phyloP scores from a whole-genome alignment of 768 basidiomycete species.

The Boletus subcaerulescens region DNA sequence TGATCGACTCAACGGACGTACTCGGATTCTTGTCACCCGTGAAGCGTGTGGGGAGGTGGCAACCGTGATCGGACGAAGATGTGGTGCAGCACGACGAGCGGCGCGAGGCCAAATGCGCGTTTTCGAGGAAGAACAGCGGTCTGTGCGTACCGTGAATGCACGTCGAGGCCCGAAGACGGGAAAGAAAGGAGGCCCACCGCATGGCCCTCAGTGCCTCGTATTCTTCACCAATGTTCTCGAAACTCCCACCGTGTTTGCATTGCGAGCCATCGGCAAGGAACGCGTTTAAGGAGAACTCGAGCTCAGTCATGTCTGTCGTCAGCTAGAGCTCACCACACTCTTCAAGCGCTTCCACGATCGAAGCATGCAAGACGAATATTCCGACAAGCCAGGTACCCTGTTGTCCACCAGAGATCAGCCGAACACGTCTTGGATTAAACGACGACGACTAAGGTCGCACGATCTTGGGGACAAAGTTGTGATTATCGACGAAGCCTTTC shows the following conservation, averaged over 20 bases:
- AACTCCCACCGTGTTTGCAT: constrained; percentile 58
- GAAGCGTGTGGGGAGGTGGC: constrained; percentile 81
- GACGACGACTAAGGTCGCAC: constrained; percentile 63
- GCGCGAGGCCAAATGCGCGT: constrained; percentile 75
- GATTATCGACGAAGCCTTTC: constrained; percentile 58
- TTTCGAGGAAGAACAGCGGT: constrained; percentile 88
- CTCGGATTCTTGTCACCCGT: constrained; percentile 94
- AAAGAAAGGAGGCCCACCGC: constrained; percentile 50
- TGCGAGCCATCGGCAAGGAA: constrained; percentile 63
- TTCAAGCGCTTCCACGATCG: constrained; percentile 85
- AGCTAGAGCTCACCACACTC: constrained; percentile 93
- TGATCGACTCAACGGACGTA: constrained; percentile 97
- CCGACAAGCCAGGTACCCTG: constrained; percentile 49
- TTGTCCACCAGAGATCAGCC: not conserved
- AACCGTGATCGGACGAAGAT: constrained; percentile 87
- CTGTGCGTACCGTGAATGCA: constrained; percentile 38
- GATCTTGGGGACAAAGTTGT: constrained; percentile 76
- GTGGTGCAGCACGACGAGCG: constrained; percentile 87
- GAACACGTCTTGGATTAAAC: not conserved
- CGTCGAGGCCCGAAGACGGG: not conserved
- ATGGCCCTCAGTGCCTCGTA: constrained; percentile 83
- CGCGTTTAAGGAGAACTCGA: constrained; percentile 88
- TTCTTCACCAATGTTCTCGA: constrained; percentile 81
- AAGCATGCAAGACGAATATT: constrained; percentile 71
- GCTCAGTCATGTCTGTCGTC: constrained; percentile 93